These are phyloP conservation scores for Phyllosticta citriasiana DNA, from an alignment of 2,329 filamentous ascomycete genomes.

Conservation along the genomic window DNA sequence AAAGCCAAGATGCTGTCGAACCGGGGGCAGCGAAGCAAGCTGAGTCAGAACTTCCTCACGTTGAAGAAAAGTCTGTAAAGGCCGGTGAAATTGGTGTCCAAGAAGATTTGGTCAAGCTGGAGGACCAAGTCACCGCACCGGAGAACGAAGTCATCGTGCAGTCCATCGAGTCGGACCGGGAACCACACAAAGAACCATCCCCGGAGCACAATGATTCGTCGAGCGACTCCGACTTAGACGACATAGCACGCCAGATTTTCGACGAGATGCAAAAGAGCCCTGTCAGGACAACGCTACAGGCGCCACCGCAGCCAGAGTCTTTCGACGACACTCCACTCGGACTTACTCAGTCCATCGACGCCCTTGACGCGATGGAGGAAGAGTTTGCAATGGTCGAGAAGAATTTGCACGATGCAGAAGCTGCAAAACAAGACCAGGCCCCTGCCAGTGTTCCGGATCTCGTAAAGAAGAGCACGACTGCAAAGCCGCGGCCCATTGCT, in stretches of 20 bases:
- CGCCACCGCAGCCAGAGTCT: slow-evolving; percentile 16
- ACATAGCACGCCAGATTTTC: neutral
- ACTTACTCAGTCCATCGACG: slow-evolving; percentile 33
- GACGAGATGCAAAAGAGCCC: neutral
- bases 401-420: slow-evolving; percentile 25
- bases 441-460: slow-evolving; percentile 14
- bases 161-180: neutral
- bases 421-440: slow-evolving; percentile 18
- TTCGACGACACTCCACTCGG: slow-evolving; percentile 1
- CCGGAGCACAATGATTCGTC: neutral
- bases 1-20: neutral
- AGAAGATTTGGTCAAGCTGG: neutral
- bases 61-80: neutral
- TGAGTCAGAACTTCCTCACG: neutral
- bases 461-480: slow-evolving; percentile 16
- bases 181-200: neutral
- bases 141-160: neutral
- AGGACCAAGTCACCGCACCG: neutral
- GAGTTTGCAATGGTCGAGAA: slow-evolving; percentile 39
- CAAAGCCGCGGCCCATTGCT: neutral
- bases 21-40: neutral
- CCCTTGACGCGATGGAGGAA: slow-evolving; percentile 43
- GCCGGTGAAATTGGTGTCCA: neutral
- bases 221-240: neutral
- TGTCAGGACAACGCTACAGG: neutral